These are phyloP conservation scores for Incumbomyces delicatus DNA, from an alignment of 2,329 filamentous ascomycete genomes.

Conservation along the genomic window DNA sequence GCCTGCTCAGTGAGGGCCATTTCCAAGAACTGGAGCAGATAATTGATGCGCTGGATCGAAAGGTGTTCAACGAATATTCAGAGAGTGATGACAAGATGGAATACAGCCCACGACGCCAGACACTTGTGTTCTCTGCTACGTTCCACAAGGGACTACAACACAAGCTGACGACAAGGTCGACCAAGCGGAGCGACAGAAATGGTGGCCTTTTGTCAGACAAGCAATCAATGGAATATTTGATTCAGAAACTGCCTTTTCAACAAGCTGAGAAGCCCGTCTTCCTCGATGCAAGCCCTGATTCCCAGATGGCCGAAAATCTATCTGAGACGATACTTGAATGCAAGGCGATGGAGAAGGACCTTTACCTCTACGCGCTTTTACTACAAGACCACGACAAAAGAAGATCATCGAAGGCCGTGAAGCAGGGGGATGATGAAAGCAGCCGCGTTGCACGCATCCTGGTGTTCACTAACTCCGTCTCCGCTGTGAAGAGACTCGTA, in stretches of 20 bases:
- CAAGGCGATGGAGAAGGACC: slow-evolving; percentile 87
- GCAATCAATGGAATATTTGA: slow-evolving; percentile 83
- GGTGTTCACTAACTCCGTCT: slow-evolving; percentile 94
- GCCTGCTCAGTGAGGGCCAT: slow-evolving; percentile 81
- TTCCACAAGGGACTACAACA: slow-evolving; percentile 87
- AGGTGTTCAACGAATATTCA: slow-evolving; percentile 41
- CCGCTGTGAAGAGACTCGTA: slow-evolving; percentile 73
- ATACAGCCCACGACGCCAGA: slow-evolving; percentile 53
- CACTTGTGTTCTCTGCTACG: slow-evolving; percentile 91
- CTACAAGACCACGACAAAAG: slow-evolving; percentile 52
- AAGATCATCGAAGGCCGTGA: background rate
- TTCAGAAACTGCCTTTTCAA: slow-evolving; percentile 76
- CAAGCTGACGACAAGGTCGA: slow-evolving; percentile 67
- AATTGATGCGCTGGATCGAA: slow-evolving; percentile 64
- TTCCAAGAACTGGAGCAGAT: slow-evolving; percentile 94
- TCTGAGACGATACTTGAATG: slow-evolving; percentile 90
- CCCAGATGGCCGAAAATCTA: slow-evolving; percentile 76
- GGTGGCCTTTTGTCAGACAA: slow-evolving; percentile 54
- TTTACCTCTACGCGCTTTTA: slow-evolving; percentile 83
- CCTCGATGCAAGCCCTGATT: slow-evolving; percentile 80
- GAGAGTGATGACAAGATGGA: slow-evolving; percentile 28
- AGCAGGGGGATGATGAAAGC: background rate
- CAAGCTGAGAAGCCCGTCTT: slow-evolving; percentile 75
- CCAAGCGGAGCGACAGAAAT: slow-evolving; percentile 40
- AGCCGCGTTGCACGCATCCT: slow-evolving; percentile 64